Base-by-base conservation (phyloP, 139 green algal genomes). In the Chlorella sp. region DNA sequence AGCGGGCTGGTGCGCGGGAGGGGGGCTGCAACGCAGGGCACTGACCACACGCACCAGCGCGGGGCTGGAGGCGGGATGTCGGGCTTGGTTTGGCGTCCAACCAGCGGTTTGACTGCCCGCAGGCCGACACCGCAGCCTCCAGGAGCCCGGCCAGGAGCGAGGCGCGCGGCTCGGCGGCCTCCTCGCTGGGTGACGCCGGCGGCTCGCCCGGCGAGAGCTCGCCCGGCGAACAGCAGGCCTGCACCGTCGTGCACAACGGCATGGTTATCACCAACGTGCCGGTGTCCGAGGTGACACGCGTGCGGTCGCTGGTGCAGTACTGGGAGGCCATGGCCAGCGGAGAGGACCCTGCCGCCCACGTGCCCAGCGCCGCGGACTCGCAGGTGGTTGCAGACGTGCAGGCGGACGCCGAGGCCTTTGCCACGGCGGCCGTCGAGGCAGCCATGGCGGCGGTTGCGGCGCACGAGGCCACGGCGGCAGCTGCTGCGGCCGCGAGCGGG, bases 231-330 rank as follows among this genome's bases (percentile, higher is more conserved):
- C n/a, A n/a, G n/a, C n/a, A n/a, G n/a, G n/a, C n/a, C n/a, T 73
- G 40, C 63, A 79, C 73, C 0, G 73, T 79, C 29, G 50, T 73
- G n/a, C 73, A 79, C 63, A 58, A 58, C n/a, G 68, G 56, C 27
- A 55, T 82, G 41, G 43, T 73, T 31, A 53, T 82, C 70, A 82
- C 77, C 3, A 46, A 82, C 29, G 68, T 82, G 6, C 77, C 77
- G 1, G 66, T 53, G 23, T 79, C 70, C 6, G 42, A 73, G 29
- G 73, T 79, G 0, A 73, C 73, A 8, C 75, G 77, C 58, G 77
- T 82, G 2, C 69, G 43, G 29, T 70, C 67, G 23, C 77, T 82
- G 77, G 77, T 82, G 21, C 53, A 73, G 23, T 82, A 77, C 59
- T 82, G 58, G 53, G 77, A 82, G 62, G 77, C 67, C 3, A 41